Evolutionary conservation across 2,329 filamentous ascomycete species (phyloP).

Genomic region (Monosporascus sp.): DNA sequence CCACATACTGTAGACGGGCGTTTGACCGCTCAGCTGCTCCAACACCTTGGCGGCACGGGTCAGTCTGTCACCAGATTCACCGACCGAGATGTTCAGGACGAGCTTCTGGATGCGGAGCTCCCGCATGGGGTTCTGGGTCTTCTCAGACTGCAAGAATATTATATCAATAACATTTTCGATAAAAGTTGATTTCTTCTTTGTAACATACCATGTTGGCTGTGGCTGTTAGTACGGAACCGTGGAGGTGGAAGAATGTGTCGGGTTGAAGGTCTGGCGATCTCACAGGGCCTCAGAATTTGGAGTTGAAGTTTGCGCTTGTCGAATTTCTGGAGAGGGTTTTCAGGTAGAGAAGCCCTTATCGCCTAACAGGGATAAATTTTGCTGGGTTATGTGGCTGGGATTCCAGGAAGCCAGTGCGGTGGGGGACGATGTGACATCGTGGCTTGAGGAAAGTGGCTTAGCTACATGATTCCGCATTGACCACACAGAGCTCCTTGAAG

Average conservation of each 20-base stretch:
- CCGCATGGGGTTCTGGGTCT: slow-evolving; percentile 97
- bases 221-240: slow-evolving; percentile 19
- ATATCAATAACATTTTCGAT: slow-evolving; percentile 16
- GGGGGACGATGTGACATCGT: slow-evolving; percentile 14
- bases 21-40: slow-evolving; percentile 99
- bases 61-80: slow-evolving; percentile 99
- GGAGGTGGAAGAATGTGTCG: slow-evolving; percentile 9
- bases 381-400: background rate
- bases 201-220: slow-evolving; percentile 34
- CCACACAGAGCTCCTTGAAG: background rate
- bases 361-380: background rate
- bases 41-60: slow-evolving; percentile 99
- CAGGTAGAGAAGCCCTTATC: background rate
- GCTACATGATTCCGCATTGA: background rate
- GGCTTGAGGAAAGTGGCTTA: slow-evolving; percentile 1
- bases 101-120: slow-evolving; percentile 82
- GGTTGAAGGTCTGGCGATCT: slow-evolving; percentile 4
- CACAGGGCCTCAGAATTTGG: slow-evolving; percentile 10
- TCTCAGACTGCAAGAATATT: slow-evolving; percentile 59
- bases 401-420: slow-evolving; percentile 6
- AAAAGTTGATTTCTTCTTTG: background rate
- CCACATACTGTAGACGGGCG: slow-evolving; percentile 92
- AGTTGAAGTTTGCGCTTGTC: slow-evolving; percentile 1
- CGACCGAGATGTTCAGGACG: slow-evolving; percentile 80
- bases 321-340: background rate